Conservation (phyloP, 495 filamentous ascomycete genomes). For the Penicillium macrosclerotiorum region DNA sequence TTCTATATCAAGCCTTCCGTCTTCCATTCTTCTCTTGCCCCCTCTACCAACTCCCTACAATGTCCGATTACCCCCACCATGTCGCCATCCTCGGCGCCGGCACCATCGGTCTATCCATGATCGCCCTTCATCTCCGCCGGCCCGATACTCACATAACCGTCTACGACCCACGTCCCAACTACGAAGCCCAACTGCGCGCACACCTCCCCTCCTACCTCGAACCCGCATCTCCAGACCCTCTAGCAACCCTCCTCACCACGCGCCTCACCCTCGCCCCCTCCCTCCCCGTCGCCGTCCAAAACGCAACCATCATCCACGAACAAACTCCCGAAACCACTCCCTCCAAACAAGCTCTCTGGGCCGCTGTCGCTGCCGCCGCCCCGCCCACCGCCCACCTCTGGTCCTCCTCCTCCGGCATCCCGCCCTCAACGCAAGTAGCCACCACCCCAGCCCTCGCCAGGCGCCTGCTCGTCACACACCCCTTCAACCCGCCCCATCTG, state of each 20-base stretch:
- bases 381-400: slow-evolving; percentile 46
- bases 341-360: slow-evolving; percentile 55
- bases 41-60: not conserved
- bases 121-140: slow-evolving; percentile 52
- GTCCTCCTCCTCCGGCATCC: slow-evolving; percentile 57
- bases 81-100: slow-evolving; percentile 55
- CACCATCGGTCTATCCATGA: slow-evolving; percentile 61
- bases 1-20: not conserved
- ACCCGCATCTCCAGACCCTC: not conserved
- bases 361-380: slow-evolving; percentile 40
- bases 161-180: slow-evolving; percentile 53
- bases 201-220: slow-evolving; percentile 35
- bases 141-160: slow-evolving; percentile 43
- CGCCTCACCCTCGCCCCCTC: slow-evolving; percentile 35
- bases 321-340: slow-evolving; percentile 52
- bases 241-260: slow-evolving; percentile 23
- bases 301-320: slow-evolving; percentile 55
- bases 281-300: slow-evolving; percentile 40
- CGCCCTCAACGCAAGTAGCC: slow-evolving; percentile 44
- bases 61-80: slow-evolving; percentile 23
- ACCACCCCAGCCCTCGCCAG: slow-evolving; percentile 30
- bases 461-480: slow-evolving; percentile 56
- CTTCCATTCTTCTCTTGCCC: not conserved
- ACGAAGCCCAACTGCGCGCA: slow-evolving; percentile 40
- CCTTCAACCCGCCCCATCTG: slow-evolving; percentile 63